Base-by-base conservation (phyloP, 352 stramenopile genomes). In the Albugo laibachii region DNA sequence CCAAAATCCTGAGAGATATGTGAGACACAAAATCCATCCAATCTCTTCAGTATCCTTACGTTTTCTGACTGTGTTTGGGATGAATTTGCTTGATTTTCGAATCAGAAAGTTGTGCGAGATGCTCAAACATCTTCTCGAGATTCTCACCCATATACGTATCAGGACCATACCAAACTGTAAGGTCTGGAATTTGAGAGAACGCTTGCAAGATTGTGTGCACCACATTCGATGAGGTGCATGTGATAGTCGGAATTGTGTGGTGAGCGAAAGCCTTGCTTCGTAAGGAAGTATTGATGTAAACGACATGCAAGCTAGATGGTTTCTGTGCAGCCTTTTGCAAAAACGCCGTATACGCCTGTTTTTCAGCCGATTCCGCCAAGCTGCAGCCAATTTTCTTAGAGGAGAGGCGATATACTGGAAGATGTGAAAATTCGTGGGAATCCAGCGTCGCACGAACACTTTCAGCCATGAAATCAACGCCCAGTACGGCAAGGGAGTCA, bases 141-240 rank as follows among this genome's bases (percentile, higher is more conserved):
- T 98, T 98, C 49, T 97, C 67, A 14, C 93, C 93, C 93, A 98
- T 98, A 78, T 97, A 97, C 36, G 93, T 97, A 63, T 98, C 93
- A 0, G 93, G 93, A 16, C 93, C 93, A 57, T 88, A 93, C 66
- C 86, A 94, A 24, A 97, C 76, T 18, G 66, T 82, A 21, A 97
- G 58, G 21, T 85, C 72, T 1, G 88, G 81, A 11, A 97, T 70
- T 61, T 98, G 88, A 13, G 76, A 67, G 47, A 86, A 88, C 19
- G 91, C 79, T 62, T 97, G 91, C 14, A 98, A 69, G 20, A 98
- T 88, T 2, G 93, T 98, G 62, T 95, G 71, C 47, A 98, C 66
- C 18, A 98, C 93, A 63, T 98, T 98, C 16, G 76, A 95, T 13
- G 74, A 95, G 41, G 93, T 98, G 62, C 93, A 98, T 27, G 93